Base-by-base conservation (phyloP, 148 eudicot genomes). In the Gaultheria prostrata region DNA sequence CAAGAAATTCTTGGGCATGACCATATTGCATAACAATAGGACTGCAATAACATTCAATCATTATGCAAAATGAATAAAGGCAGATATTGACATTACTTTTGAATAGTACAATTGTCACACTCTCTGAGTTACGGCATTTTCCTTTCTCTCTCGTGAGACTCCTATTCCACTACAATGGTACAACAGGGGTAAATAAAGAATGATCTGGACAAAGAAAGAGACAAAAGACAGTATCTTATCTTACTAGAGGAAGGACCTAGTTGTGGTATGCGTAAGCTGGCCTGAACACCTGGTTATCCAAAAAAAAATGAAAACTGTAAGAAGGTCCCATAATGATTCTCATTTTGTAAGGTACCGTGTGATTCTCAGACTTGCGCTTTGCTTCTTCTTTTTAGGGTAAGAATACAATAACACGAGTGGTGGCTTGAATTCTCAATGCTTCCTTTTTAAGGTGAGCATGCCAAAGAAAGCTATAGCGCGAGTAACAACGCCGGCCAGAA, bases 381-480 rank as follows among this genome's bases (percentile, higher is more conserved):
- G 51, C 45, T 21, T 76, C 70, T 11, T 9, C 45, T 32, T 30
- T 78, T 77, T 50, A 33, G 24, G n/a, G 50, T 50, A 3, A 0
- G 63, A 26, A 50, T 78, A 72, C 4, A 46, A 15, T 18, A 43
- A 14, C n/a, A 45, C 35, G 18, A 28, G 8, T 24, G 26, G 77
- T 11, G 17, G 57, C 12, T 73, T 17, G 26, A 63, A 49, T 32
- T 89, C 82, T 71, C 24, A 71, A 4, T 71, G 90, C 82, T 87
- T 88, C 89, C 84, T 92, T 28, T 86, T 83, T 75, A 88, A 85
- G 82, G 87, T 85, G 59, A 92, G 77, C 87, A 91, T 79, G 82
- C 92, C 92, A 73, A 84, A 51, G 83, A 91, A 92, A 80, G 95
- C 93, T 81, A 89, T 61, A n/a, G 33, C 53, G 14, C 95, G 93